A percentile compares a stretch with the other conserved stretches of the same genome.
Evolutionary conservation across 345 rosid genomes (phyloP).

Genomic region (Noccaea bulbosa): DNA sequence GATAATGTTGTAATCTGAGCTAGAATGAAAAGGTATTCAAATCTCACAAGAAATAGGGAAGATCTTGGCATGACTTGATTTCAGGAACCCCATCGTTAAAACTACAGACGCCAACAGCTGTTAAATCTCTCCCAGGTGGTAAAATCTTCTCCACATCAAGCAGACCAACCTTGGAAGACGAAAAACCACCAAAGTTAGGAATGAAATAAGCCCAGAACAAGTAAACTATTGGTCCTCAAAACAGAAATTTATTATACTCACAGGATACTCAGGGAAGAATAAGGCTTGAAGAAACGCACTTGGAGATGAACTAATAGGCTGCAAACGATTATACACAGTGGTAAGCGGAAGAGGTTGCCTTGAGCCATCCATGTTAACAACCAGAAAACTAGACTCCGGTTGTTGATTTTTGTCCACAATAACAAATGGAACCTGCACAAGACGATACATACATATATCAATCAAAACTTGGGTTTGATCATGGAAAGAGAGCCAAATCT

Average conservation of each 20-base stretch:
- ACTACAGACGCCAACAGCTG: slow-evolving; percentile 68
- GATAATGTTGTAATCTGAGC: not conserved
- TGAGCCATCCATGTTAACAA: slow-evolving; percentile 80
- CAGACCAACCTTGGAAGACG: slow-evolving; percentile 67
- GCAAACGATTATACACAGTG: slow-evolving; percentile 65
- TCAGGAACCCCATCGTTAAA: slow-evolving; percentile 64
- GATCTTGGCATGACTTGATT: slow-evolving; percentile 80
- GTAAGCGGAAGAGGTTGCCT: slow-evolving; percentile 76
- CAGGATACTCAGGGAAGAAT: slow-evolving; percentile 50
- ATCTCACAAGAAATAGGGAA: slow-evolving; percentile 91
- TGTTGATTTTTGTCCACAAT: slow-evolving; percentile 62
- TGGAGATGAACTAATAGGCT: slow-evolving; percentile 75
- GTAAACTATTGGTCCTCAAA: not conserved
- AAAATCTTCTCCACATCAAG: slow-evolving; percentile 95
- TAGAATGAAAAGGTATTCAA: not conserved
- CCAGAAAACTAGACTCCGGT: slow-evolving; percentile 52
- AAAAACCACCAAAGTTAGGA: not conserved
- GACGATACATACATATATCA: not conserved
- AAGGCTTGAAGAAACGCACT: slow-evolving; percentile 86
- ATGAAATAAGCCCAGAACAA: slow-evolving; percentile 10
- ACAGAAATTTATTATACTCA: slow-evolving; percentile 18
- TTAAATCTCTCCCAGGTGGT: slow-evolving; percentile 70
- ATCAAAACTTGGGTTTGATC: slow-evolving; percentile 18
- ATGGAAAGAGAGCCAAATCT: slow-evolving; percentile 24
- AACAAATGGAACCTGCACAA: slow-evolving; percentile 82